Evolutionary conservation across 768 basidiomycete species (phyloP), one percentile per base, ranked within the genome.

Genomic region (Trametes punicea): DNA sequence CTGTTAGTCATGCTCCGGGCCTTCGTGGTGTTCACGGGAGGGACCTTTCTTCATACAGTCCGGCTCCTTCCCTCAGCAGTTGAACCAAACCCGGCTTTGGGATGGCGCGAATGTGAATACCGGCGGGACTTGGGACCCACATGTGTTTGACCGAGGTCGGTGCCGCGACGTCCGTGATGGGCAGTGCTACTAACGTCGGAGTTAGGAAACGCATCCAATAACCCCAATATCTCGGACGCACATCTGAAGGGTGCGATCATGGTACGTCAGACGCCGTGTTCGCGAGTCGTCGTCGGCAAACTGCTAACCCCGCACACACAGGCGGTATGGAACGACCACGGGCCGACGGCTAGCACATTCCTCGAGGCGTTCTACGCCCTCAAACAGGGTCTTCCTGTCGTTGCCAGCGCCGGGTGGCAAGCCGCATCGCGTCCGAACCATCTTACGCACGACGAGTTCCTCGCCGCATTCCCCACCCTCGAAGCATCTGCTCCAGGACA

Each of bases 41-140:
- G 4, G 27, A 1, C 8, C 26, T 39, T 18, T 11, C 33, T 31
- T 39, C 8, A 10, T 27, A 11, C 34, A 62, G 63, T 55, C 63
- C 2, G 70, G 67, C 62, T 71, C 47, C 63, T 70, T 46, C 70
- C 69, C 47, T 67, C 67, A 46, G 67, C 67, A 39, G 67, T 64
- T 51, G 70, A 70, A 60, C 64, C 66, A 66, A 59, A 66, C 46
- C 62, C 63, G 61, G 62, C 65, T 60, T 55, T 68, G 60, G 71
- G 69, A 60, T 16, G 67, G 64, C 16, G 67, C 67, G 21, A 66
- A 66, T 33, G 52, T 70, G 47, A 49, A 59, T 61, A 69, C 57
- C 0, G 65, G 65, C 16, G 63, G 63, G 16, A 63, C 62, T 4
- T 64, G 63, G 65, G 65, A 66, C 44, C 65, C 63, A 11, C 63